Evolutionary conservation across 2,329 filamentous ascomycete genomes (phyloP), one percentile per base, ranked within the genome.

Genomic region (Pseudophaeomoniella oleicola): DNA sequence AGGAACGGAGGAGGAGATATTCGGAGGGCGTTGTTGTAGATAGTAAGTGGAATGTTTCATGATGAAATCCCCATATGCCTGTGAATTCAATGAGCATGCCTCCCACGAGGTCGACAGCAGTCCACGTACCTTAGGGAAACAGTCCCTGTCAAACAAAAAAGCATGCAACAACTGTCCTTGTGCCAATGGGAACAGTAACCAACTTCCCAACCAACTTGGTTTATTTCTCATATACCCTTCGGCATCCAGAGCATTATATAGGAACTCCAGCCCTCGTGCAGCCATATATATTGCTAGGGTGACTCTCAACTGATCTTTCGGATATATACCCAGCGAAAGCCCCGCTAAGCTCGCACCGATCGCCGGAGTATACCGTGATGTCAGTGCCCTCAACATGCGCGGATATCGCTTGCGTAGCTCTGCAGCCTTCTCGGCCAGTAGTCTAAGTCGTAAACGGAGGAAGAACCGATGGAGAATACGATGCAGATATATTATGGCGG

Each of bases 401-500:
- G 87, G 87, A 50, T 96, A 94, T 37, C 88, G 79, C 39, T 70
- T 66, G 11, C 86, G 73, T 58, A 96, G 94, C 0, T 83, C 79
- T 37, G 72, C 71, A 1, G 87, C 85, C 39, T 83, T 73, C n/a
- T 83, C 72, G 22, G 81, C 78, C 30, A 92, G 74, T 3, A 98
- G 67, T 44, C 85, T 84, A 2, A 72, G 67, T 34, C 88, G 78
- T 31, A 96, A 64, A 17, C 84, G 75, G 16, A 73, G 72, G 49
- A 96, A 82, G 66, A 96, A 94, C 40, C 88, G 83, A 60, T 88
- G 85, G 16, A 96, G 75, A 1, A 94, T 67, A 18, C 90, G 77
- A 56, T 98, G 90, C 42, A 93, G 74, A 31, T 96, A 74, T 14
- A 96, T 70, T 44, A 94, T 85, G 2, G 82, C 72, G 12, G 86